phyloP scores from a whole-genome alignment of 805 yeast species.

The Wickerhamomyces sydowiorum region DNA sequence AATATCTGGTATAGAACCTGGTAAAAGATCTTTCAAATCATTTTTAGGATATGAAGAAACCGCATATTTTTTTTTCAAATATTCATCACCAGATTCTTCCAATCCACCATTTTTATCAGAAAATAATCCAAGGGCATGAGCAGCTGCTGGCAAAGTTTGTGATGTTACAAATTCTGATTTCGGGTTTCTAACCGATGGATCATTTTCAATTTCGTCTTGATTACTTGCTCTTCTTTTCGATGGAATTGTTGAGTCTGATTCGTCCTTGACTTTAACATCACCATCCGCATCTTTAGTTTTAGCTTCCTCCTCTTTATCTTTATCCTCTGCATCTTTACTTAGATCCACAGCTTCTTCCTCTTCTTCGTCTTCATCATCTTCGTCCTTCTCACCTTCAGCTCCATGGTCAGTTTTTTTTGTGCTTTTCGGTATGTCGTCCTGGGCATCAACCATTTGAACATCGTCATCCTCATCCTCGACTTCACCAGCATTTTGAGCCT shows the following conservation, averaged over 20 bases:
- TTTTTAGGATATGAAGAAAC: slow-evolving; percentile 86
- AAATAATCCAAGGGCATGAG: slow-evolving; percentile 59
- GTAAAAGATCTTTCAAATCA: slow-evolving; percentile 69
- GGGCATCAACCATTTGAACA: neutral
- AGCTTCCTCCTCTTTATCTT: slow-evolving; percentile 11
- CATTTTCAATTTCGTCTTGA: slow-evolving; percentile 36
- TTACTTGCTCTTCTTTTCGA: slow-evolving; percentile 14
- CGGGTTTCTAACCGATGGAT: slow-evolving; percentile 61
- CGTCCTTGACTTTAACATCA: neutral
- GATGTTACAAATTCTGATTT: slow-evolving; percentile 69
- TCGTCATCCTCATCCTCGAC: slow-evolving; percentile 2
- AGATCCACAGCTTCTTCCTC: neutral
- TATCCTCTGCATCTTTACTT: slow-evolving; percentile 2
- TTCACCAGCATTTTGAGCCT: neutral
- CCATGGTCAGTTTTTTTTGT: neutral
- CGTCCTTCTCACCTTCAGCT: slow-evolving; percentile 2
- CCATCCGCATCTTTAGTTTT: too few species aligned
- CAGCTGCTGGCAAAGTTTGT: slow-evolving; percentile 62
- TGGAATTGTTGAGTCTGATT: neutral
- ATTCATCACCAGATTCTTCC: slow-evolving; percentile 68
- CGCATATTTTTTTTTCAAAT: slow-evolving; percentile 67
- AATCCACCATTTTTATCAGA: slow-evolving; percentile 52
- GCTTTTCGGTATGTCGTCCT: too few species aligned
- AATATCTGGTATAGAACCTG: slow-evolving; percentile 82
- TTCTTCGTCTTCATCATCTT: neutral